Percentiles rank a stretch among this genome's conserved stretches.
Evolutionary conservation across 2,329 filamentous ascomycete genomes (phyloP).

Genomic region (Thermomyces lanuginosus): DNA sequence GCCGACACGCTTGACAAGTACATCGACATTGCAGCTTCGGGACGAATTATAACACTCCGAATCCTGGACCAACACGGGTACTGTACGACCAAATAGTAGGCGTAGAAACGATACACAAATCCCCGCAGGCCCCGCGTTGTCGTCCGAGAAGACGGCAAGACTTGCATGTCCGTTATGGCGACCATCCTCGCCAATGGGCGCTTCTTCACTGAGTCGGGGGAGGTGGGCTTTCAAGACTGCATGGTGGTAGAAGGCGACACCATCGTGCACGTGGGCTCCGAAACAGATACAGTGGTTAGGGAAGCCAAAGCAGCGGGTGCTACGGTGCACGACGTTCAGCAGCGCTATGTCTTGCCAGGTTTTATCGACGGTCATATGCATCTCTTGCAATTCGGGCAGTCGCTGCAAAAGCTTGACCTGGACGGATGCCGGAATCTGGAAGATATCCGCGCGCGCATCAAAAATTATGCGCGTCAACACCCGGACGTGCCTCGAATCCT

Average conservation of each 20-base stretch:
- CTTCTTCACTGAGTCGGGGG: conserved; percentile 13
- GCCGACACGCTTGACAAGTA: no score
- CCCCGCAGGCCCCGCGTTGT: no score
- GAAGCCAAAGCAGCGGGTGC: conserved; percentile 10
- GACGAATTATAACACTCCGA: no score
- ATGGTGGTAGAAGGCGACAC: conserved; percentile 27
- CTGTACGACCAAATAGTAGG: no score
- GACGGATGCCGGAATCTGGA: conserved; percentile 26
- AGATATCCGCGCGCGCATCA: conserved; percentile 30
- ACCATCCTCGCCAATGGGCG: conserved; percentile 19
- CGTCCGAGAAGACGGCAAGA: no score
- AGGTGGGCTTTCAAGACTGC: conserved; percentile 14
- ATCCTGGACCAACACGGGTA: no score
- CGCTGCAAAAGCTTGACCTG: conserved; percentile 30
- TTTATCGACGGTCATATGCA: conserved; percentile 38
- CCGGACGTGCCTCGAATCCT: conserved; percentile 27
- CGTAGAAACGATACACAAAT: no score
- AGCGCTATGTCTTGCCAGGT: conserved; percentile 27
- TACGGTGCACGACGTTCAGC: conserved; percentile 18
- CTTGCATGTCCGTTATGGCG: conserved; percentile 10
- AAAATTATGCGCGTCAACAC: conserved; percentile 24
- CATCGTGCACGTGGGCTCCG: conserved; percentile 27
- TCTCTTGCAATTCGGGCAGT: conserved; percentile 34
- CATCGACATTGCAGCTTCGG: no score
- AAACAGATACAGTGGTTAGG: conserved; percentile 12